Conservation (phyloP, 495 filamentous ascomycete genomes). For the Hyphodiscus hymeniophilus region DNA sequence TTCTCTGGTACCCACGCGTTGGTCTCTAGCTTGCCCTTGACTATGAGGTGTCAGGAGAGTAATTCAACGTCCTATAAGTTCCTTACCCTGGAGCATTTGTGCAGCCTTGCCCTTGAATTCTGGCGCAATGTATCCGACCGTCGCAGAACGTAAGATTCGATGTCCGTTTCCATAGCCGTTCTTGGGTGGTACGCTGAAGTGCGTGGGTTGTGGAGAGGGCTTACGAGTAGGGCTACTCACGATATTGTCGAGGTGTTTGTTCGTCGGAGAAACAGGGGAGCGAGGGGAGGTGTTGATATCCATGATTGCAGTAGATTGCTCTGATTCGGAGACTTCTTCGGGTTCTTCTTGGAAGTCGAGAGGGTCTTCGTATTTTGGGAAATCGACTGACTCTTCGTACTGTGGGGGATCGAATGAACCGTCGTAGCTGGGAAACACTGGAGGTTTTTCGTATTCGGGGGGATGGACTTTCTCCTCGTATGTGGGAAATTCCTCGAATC, state of each 20-base stretch:
- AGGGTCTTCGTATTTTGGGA: too few species aligned
- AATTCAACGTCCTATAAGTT: neutral
- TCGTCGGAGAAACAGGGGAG: neutral
- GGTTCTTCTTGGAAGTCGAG: constrained; percentile 9
- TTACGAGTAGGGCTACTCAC: constrained; percentile 48
- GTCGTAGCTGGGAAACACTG: too few species aligned
- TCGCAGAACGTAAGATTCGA: constrained; percentile 72
- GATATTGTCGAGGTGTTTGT: constrained; percentile 44
- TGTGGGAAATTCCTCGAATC: neutral
- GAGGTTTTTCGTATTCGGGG: too few species aligned
- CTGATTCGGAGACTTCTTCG: constrained; percentile 1
- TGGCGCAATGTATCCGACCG: constrained; percentile 91
- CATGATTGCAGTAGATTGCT: constrained; percentile 8
- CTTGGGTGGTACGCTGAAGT: constrained; percentile 65
- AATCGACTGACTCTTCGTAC: too few species aligned
- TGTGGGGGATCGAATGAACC: too few species aligned
- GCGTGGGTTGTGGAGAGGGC: constrained; percentile 88
- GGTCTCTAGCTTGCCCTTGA: constrained; percentile 14
- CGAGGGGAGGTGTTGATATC: neutral
- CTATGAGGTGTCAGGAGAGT: constrained; percentile 16
- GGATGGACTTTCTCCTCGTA: too few species aligned
- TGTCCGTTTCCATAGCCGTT: constrained; percentile 42
- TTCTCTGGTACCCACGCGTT: constrained; percentile 74
- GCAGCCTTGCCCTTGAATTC: constrained; percentile 90
- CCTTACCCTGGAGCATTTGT: constrained; percentile 83